Evolutionary conservation across 345 rosid species (phyloP).

Genomic region (Brassica cretica): DNA sequence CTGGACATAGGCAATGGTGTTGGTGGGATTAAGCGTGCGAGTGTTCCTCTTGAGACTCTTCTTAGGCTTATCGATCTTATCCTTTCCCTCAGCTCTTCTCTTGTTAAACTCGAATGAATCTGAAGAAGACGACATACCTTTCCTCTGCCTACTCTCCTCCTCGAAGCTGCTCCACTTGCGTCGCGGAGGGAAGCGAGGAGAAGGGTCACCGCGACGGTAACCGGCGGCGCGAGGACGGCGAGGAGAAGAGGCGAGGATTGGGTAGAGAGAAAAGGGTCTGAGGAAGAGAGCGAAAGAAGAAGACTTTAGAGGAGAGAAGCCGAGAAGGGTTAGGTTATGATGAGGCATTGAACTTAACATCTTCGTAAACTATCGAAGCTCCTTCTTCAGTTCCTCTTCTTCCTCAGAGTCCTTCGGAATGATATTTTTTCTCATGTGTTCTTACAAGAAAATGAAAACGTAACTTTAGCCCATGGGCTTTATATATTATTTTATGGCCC

Average conservation of each 20-base stretch:
- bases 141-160: conserved; percentile 33
- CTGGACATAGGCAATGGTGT: conserved; percentile 90
- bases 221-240: conserved; percentile 44
- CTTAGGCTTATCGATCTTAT: conserved; percentile 55
- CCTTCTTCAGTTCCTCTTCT: neutral
- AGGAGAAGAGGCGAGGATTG: conserved; percentile 41
- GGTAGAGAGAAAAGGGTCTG: conserved; percentile 38
- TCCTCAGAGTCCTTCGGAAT: neutral
- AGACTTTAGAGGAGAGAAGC: conserved; percentile 45
- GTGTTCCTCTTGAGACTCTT: conserved; percentile 71
- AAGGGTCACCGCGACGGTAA: conserved; percentile 31
- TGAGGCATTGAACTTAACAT: conserved; percentile 48
- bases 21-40: conserved; percentile 73
- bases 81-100: conserved; percentile 79
- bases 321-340: conserved; percentile 42
- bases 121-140: conserved; percentile 26
- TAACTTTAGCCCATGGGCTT: conserved; percentile 18
- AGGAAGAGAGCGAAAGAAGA: conserved; percentile 41
- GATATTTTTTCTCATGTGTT: neutral
- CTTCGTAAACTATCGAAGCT: neutral
- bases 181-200: conserved; percentile 44
- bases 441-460: neutral
- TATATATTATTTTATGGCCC: neutral
- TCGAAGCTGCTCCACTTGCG: conserved; percentile 41
- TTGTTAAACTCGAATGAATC: conserved; percentile 66